phyloP scores from a whole-genome alignment of 805 yeast species.

The Yarrowia sp. region DNA sequence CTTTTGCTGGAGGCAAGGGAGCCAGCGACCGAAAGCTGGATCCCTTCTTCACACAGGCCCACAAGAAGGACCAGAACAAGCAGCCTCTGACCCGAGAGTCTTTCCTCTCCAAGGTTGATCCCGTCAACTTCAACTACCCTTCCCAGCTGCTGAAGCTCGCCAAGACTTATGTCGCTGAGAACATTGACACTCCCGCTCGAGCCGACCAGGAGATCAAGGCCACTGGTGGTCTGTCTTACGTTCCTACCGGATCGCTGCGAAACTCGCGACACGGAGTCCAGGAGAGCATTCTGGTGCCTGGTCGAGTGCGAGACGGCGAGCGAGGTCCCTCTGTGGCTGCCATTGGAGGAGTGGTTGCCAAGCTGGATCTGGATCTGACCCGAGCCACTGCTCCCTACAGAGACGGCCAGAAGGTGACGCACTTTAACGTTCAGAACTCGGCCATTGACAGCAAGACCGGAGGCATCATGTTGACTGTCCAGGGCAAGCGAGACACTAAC shows the following conservation, averaged over 20 bases:
- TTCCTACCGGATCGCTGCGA: constrained; percentile 20
- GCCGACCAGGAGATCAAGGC: constrained; percentile 22
- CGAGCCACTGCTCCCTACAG: constrained; percentile 16
- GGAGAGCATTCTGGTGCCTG: constrained; percentile 17
- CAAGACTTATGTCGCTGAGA: constrained; percentile 5
- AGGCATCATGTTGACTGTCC: constrained; percentile 6
- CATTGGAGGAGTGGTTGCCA: constrained; percentile 12
- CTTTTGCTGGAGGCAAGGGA: constrained; percentile 1
- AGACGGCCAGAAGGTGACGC: background rate
- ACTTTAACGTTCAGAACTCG: constrained; percentile 13
- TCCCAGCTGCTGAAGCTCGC: constrained; percentile 22
- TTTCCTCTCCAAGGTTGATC: constrained; percentile 9
- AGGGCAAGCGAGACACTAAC: constrained; percentile 24
- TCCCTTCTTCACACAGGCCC: constrained; percentile 22
- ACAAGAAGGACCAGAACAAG: background rate
- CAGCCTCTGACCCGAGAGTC: constrained; percentile 20
- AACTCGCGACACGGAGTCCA: constrained; percentile 25
- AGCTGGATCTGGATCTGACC: constrained; percentile 17
- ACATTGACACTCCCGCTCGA: background rate
- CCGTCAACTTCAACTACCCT: constrained; percentile 20
- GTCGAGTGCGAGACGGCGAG: constrained; percentile 21
- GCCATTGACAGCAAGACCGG: constrained; percentile 21
- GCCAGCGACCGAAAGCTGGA: constrained; percentile 11
- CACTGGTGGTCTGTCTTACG: constrained; percentile 26
- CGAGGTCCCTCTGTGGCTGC: constrained; percentile 6